Evolutionary conservation across 1,284 basidiomycete species (phyloP), one percentile per base, ranked within the genome.

Genomic region (Anthracocystis setariae): DNA sequence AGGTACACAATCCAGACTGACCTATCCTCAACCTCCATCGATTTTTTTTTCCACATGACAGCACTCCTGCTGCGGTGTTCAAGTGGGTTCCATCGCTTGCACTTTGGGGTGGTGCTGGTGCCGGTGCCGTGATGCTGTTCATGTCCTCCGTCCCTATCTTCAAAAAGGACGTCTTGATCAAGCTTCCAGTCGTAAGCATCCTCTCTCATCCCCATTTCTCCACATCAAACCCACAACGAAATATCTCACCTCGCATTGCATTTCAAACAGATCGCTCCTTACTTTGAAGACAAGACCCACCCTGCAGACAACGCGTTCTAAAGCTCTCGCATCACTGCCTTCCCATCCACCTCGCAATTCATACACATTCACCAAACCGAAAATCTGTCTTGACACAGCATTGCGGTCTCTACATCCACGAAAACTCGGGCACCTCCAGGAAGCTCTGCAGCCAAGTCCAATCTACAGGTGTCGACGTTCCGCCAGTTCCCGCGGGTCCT

Each of bases 31-130:
- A n/a, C 18, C 10, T 32, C 27, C 21, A 42, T 29, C 21, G 21
- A 9, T 9, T 25, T 9, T 40, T 5, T 17, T 37, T n/a, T 5
- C 13, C 25, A n/a, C 23, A 7, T 12, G 5, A 40, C 40, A 61
- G 57, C 55, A 62, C 65, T 24, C 60, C 70, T n/a, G 18, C 33
- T 17, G 60, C 61, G n/a, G 60, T 37, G 27, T 38, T 65, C 61
- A 78, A 78, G 63, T 80, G 76, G 76, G 63, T 58, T 5, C 76
- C 76, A 17, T 47, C 74, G 15, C 66, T 78, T 43, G 78, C 77
- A 15, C 37, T 80, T 44, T 80, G 78, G 78, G 78, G 78, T 8
- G 78, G 60, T 46, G 78, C 65, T 18, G 76, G 59, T 24, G 78
- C 63, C 15, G 75, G 67, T 24, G 78, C 69, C 24, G 78, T 76